Percentiles rank a stretch among this genome's conserved stretches.
phyloP scores from a whole-genome alignment of 352 stramenopile species.

The Pythium sukuiense region DNA sequence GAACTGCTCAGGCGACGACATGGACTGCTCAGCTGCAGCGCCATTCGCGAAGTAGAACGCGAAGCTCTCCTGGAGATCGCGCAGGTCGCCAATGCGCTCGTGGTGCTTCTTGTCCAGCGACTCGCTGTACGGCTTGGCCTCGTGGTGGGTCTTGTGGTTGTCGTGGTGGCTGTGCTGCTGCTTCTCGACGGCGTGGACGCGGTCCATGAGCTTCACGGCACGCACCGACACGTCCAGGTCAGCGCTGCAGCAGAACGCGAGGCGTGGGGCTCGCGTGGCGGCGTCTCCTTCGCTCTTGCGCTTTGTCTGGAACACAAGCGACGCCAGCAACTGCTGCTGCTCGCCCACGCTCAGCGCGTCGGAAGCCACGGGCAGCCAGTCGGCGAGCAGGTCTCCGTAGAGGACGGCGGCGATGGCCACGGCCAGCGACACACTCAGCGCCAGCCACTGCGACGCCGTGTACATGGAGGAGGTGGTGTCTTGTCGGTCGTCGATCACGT shows the following conservation, averaged over 20 bases:
- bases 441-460: constrained; percentile 59
- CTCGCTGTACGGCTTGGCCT: constrained; percentile 21
- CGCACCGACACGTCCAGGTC: constrained; percentile 79
- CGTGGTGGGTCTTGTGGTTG: constrained; percentile 37
- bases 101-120: constrained; percentile 55
- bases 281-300: constrained; percentile 21
- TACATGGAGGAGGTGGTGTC: constrained; percentile 38
- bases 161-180: constrained; percentile 37
- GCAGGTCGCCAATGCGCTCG: constrained; percentile 66
- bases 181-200: constrained; percentile 45
- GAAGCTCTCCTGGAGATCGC: constrained; percentile 77
- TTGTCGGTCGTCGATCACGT: background rate
- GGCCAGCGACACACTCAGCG: constrained; percentile 50
- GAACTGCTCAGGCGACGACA: constrained; percentile 77
- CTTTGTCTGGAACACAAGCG: constrained; percentile 59
- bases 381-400: constrained; percentile 59
- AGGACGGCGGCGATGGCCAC: constrained; percentile 52
- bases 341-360: constrained; percentile 41
- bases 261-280: constrained; percentile 32
- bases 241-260: constrained; percentile 83
- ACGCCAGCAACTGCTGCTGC: constrained; percentile 66
- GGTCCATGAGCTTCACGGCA: constrained; percentile 73
- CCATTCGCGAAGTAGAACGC: constrained; percentile 82
- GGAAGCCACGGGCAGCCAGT: constrained; percentile 41
- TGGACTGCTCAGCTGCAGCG: constrained; percentile 80